These are phyloP conservation scores for Colletotrichum tanaceti DNA, from an alignment of 2,329 filamentous ascomycete species.

Conservation along the genomic window DNA sequence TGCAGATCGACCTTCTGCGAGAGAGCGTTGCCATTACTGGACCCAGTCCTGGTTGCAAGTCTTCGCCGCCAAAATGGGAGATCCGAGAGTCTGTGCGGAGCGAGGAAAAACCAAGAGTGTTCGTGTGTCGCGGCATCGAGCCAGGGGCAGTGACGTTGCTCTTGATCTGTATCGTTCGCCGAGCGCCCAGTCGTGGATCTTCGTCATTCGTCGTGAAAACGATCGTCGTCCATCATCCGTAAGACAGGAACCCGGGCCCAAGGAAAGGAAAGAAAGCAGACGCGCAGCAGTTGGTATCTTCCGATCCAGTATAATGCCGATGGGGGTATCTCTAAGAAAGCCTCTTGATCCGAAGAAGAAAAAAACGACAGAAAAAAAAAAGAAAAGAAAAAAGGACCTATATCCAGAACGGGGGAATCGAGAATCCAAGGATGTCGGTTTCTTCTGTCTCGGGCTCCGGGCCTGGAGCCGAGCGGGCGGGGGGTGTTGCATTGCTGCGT, in stretches of 20 bases:
- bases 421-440: constrained; percentile 53
- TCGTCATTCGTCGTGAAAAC: constrained; percentile 55
- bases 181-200: constrained; percentile 47
- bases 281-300: constrained; percentile 47
- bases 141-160: constrained; percentile 43
- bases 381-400: constrained; percentile 45
- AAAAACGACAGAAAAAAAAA: constrained; percentile 47
- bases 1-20: constrained; percentile 46
- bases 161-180: constrained; percentile 47
- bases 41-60: constrained; percentile 47
- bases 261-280: constrained; percentile 55
- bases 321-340: constrained; percentile 56
- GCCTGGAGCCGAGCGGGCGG: constrained; percentile 57
- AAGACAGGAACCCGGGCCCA: constrained; percentile 55
- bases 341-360: constrained; percentile 54
- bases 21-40: constrained; percentile 42
- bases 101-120: constrained; percentile 36
- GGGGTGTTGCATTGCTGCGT: constrained; percentile 72
- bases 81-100: constrained; percentile 41
- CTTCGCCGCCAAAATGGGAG: constrained; percentile 39
- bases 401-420: constrained; percentile 52
- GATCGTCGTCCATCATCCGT: constrained; percentile 61
- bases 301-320: constrained; percentile 45
- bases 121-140: constrained; percentile 49
- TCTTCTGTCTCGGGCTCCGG: constrained; percentile 57